Base-by-base conservation (phyloP, 371 early-diverging fungal genomes). In the Syncephalastrum sp. region DNA sequence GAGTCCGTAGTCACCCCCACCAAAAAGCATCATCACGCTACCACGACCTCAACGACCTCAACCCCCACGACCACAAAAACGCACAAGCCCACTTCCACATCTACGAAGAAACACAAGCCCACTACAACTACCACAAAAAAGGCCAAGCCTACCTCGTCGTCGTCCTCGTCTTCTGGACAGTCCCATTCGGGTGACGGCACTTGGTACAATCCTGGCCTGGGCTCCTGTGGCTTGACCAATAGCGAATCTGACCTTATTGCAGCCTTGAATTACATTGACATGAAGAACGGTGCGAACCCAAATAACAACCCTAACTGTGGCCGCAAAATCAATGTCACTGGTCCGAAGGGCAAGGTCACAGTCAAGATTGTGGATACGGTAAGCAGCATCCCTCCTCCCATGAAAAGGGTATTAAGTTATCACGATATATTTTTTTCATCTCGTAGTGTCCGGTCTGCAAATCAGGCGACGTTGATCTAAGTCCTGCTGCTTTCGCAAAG, bases 401-500 rank as follows among this genome's bases (percentile, higher is more conserved):
- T 21, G 21, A 21, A 21, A 21, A 21, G 21, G 21, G 2, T 1
- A 1, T 2, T 21, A 21, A 27, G 2, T 2, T 27, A 27, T 27
- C 7, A 7, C 21, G 27, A 27, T 0, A 2, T 5, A 27, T 8
- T 33, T 33, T 33, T 33, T 0, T 33, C 5, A 2, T 21, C 38
- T 33, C 38, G 2, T 33, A 33, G 38, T 82, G 82, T 53, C 77
- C 75, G 5, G 59, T 43, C 4, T 82, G 82, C 56, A 33, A 12
- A 3, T 15, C 17, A 7, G 78, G 75, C 3, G 64, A 60, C 59
- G 38, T 84, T 15, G 83, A 79, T 53, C 50, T 81, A 15, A 68
- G 69, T 8, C 73, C 73, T 10, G 47, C 76, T 16, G 81, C 83
- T 3, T 85, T 83, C 53, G 49, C 67, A 10, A 55, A 78, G 46